These are phyloP conservation scores for Murraya paniculata DNA, from an alignment of 345 rosid species.

Conservation along the genomic window DNA sequence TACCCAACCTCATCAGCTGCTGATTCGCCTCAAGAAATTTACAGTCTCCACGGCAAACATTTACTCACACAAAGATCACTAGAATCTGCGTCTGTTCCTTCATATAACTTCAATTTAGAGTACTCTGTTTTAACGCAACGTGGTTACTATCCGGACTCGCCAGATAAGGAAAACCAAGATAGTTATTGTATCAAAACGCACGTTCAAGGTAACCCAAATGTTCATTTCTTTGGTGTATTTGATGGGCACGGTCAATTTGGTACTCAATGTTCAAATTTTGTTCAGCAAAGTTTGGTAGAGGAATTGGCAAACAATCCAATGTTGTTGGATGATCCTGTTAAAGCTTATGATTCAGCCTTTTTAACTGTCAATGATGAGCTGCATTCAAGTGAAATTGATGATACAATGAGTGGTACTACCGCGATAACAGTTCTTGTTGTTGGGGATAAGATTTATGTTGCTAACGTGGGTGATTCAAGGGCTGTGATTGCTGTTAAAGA, in stretches of 20 bases:
- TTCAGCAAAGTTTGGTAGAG: slow-evolving; percentile 66
- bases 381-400: slow-evolving; percentile 76
- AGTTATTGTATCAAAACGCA: slow-evolving; percentile 69
- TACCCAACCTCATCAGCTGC: slow-evolving; percentile 59
- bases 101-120: slow-evolving; percentile 60
- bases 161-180: slow-evolving; percentile 85
- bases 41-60: slow-evolving; percentile 33
- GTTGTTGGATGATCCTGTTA: slow-evolving; percentile 67
- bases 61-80: slow-evolving; percentile 56
- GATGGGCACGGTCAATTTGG: slow-evolving; percentile 91
- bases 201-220: slow-evolving; percentile 78
- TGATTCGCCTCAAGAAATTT: slow-evolving; percentile 36
- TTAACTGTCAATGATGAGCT: slow-evolving; percentile 59
- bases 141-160: slow-evolving; percentile 81
- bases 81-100: slow-evolving; percentile 59
- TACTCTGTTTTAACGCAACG: slow-evolving; percentile 74
- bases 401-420: slow-evolving; percentile 92
- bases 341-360: slow-evolving; percentile 71
- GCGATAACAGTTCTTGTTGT: slow-evolving; percentile 86
- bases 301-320: slow-evolving; percentile 56
- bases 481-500: slow-evolving; percentile 79
- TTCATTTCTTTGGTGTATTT: slow-evolving; percentile 91
- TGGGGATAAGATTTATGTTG: slow-evolving; percentile 79
- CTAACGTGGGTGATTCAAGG: slow-evolving; percentile 98
- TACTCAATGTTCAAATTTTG: slow-evolving; percentile 75